phyloP scores from a whole-genome alignment of 805 yeast genomes.

The Zygoascus biomembranicola region DNA sequence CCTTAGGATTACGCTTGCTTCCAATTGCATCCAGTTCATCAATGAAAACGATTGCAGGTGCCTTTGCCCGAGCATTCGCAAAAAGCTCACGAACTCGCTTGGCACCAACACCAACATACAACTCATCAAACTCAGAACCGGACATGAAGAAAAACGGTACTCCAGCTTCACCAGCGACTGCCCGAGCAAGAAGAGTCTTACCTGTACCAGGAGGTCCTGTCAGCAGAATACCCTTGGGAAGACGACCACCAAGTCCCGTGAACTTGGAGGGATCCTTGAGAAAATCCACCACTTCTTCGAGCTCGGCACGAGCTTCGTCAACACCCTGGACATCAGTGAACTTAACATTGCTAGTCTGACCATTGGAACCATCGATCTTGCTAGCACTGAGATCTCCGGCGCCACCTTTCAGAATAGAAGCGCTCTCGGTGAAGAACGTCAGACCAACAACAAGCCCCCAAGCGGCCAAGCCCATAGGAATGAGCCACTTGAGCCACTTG shows the following conservation, averaged over 20 bases:
- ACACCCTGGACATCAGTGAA: constrained; percentile 95
- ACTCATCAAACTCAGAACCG: constrained; percentile 96
- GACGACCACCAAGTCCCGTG: constrained; percentile 93
- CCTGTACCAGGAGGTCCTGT: constrained; percentile 99
- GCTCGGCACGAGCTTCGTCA: constrained; percentile 95
- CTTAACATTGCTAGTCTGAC: constrained; percentile 76
- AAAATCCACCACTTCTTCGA: constrained; percentile 97
- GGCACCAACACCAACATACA: constrained; percentile 98
- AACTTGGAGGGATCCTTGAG: constrained; percentile 92
- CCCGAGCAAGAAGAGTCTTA: constrained; percentile 91
- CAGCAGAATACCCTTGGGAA: constrained; percentile 92
- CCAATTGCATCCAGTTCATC: constrained; percentile 99
- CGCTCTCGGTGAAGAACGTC: constrained; percentile 72
- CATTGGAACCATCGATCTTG: constrained; percentile 71
- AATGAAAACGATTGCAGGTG: constrained; percentile 95
- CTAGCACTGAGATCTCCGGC: constrained; percentile 35
- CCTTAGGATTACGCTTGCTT: constrained; percentile 93
- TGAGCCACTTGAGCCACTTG: constrained; percentile 82
- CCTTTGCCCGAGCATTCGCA: constrained; percentile 84
- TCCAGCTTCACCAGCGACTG: constrained; percentile 98
- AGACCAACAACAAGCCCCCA: constrained; percentile 77
- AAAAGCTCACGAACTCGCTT: constrained; percentile 93
- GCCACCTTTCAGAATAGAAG: constrained; percentile 60
- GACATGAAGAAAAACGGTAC: constrained; percentile 94
- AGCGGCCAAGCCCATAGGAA: constrained; percentile 70